Percentiles rank a stretch among this genome's conserved stretches.
Evolutionary conservation across 2,329 filamentous ascomycete genomes (phyloP).

Genomic region (Exophiala mesophila): DNA sequence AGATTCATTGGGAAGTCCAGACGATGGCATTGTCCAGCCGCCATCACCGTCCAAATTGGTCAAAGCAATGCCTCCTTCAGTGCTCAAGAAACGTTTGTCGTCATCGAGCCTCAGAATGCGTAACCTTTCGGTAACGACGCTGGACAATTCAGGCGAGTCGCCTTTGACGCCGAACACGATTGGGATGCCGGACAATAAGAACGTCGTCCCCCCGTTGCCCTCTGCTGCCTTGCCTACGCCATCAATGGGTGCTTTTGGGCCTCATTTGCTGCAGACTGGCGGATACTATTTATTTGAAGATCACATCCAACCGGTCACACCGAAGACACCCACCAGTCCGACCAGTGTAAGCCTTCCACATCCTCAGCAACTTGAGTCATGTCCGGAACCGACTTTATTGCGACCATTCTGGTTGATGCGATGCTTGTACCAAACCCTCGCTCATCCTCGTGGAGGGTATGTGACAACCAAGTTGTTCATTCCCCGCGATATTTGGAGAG

Average conservation of each 20-base stretch:
- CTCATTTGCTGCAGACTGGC: conserved; percentile 54
- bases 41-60: conserved; percentile 29
- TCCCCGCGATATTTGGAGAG: conserved; percentile 86
- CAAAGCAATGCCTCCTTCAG: conserved; percentile 22
- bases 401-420: conserved; percentile 98
- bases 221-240: conserved; percentile 63
- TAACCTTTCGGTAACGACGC: conserved; percentile 63
- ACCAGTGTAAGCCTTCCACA: conserved; percentile 56
- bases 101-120: conserved; percentile 66
- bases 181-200: conserved; percentile 51
- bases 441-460: conserved; percentile 87
- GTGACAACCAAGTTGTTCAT: conserved; percentile 88
- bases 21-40: conserved; percentile 30
- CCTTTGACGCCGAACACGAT: conserved; percentile 70
- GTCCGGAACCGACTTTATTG: conserved; percentile 81
- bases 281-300: conserved; percentile 80
- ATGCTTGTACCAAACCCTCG: conserved; percentile 84
- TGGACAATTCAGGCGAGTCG: conserved; percentile 60
- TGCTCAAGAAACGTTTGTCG: conserved; percentile 63
- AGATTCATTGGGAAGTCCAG: conserved; percentile 42
- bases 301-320: conserved; percentile 63
- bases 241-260: conserved; percentile 55
- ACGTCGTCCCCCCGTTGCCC: conserved; percentile 46
- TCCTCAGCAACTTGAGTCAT: conserved; percentile 80
- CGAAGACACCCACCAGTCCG: conserved; percentile 52